A percentile compares a stretch with the other conserved stretches of the same genome.
Evolutionary conservation across 768 basidiomycete species (phyloP).

Genomic region (Boletellus emodensis): DNA sequence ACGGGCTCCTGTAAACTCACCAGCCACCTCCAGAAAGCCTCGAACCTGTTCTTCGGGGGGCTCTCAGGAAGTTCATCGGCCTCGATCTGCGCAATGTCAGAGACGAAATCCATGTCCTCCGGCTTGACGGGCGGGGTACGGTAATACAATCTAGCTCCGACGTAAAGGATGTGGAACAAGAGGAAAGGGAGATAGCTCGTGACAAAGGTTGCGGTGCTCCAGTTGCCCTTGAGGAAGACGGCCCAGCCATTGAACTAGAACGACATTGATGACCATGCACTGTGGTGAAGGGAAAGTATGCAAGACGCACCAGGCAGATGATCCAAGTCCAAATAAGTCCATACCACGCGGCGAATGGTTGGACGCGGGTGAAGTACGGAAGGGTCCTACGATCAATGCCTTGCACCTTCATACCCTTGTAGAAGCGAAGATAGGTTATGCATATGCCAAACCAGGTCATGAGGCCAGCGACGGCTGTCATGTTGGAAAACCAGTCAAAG

Average conservation of each 20-base stretch:
- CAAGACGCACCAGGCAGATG: slow-evolving; percentile 56
- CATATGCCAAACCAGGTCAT: slow-evolving; percentile 81
- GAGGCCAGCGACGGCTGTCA: slow-evolving; percentile 66
- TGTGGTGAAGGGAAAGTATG: background rate
- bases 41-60: slow-evolving; percentile 61
- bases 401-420: slow-evolving; percentile 76
- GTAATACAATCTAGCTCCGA: slow-evolving; percentile 48
- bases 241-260: slow-evolving; percentile 44
- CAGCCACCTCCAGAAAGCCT: slow-evolving; percentile 77
- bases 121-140: slow-evolving; percentile 27
- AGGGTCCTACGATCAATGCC: slow-evolving; percentile 67
- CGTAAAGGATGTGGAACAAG: slow-evolving; percentile 76
- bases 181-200: slow-evolving; percentile 74
- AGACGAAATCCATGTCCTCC: slow-evolving; percentile 82
- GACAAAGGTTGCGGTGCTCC: slow-evolving; percentile 66
- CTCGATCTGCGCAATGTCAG: slow-evolving; percentile 65
- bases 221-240: slow-evolving; percentile 51
- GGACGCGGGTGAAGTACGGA: slow-evolving; percentile 64
- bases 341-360: slow-evolving; percentile 72
- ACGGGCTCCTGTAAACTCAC: slow-evolving; percentile 39
- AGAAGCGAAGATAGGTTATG: slow-evolving; percentile 78
- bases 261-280: slow-evolving; percentile 27
- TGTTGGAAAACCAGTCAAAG: slow-evolving; percentile 77
- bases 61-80: slow-evolving; percentile 68
- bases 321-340: slow-evolving; percentile 34